phyloP scores from a whole-genome alignment of 768 basidiomycete species.

The Termitomyces sp. region DNA sequence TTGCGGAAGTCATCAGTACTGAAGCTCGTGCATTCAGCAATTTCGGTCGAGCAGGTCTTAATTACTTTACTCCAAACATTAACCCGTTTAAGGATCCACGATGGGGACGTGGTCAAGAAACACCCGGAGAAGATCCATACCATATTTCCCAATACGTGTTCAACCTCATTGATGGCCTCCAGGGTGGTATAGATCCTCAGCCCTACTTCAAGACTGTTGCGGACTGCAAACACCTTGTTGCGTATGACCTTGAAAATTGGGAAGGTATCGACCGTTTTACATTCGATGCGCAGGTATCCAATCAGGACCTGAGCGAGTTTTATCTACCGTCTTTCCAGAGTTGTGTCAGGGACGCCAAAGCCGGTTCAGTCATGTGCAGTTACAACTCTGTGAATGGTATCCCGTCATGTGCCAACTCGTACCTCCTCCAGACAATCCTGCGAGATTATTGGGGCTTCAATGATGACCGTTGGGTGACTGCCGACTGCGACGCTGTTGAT shows the following conservation, averaged over 20 bases:
- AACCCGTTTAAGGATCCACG: slow-evolving; percentile 58
- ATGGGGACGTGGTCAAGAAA: slow-evolving; percentile 59
- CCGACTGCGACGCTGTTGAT: slow-evolving; percentile 51
- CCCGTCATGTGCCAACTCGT: slow-evolving; percentile 48
- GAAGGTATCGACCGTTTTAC: slow-evolving; percentile 39
- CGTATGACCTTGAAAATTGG: slow-evolving; percentile 58
- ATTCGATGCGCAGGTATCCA: slow-evolving; percentile 46
- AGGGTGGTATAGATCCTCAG: slow-evolving; percentile 50
- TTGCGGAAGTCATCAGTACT: slow-evolving; percentile 46
- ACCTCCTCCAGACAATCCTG: slow-evolving; percentile 44
- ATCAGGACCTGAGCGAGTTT: slow-evolving; percentile 51
- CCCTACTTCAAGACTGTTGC: slow-evolving; percentile 46
- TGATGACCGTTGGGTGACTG: slow-evolving; percentile 48
- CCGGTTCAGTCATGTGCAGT: slow-evolving; percentile 54
- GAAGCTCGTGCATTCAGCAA: slow-evolving; percentile 59
- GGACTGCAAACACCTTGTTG: slow-evolving; percentile 57
- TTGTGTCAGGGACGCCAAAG: slow-evolving; percentile 55
- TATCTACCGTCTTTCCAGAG: slow-evolving; percentile 51
- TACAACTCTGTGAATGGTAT: slow-evolving; percentile 60
- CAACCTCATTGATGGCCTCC: slow-evolving; percentile 46
- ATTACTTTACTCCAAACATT: slow-evolving; percentile 54
- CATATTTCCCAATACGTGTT: slow-evolving; percentile 47
- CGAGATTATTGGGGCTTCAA: slow-evolving; percentile 47
- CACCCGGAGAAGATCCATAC: slow-evolving; percentile 56
- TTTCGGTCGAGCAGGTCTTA: slow-evolving; percentile 41